phyloP scores from a whole-genome alignment of 345 rosid species.

The Eucalyptus curtisii region DNA sequence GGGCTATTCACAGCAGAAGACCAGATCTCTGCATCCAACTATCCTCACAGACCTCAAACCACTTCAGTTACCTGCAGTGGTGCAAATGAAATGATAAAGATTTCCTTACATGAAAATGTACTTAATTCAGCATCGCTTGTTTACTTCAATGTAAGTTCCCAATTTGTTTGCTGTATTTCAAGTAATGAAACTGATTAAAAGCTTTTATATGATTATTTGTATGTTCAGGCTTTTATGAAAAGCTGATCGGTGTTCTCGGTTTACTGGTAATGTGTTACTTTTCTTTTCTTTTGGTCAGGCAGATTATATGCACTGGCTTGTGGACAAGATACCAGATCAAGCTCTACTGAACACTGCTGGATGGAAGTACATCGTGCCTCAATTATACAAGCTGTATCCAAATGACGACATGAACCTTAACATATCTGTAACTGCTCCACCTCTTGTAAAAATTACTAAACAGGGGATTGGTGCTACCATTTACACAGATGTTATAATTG shows the following conservation, averaged over 20 bases:
- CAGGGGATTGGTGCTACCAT: slow-evolving; percentile 25
- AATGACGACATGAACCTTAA: slow-evolving; percentile 39
- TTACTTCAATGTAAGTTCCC: slow-evolving; percentile 57
- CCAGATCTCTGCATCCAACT: background rate
- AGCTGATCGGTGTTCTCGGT: background rate
- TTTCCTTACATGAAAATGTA: slow-evolving; percentile 49
- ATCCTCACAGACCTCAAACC: background rate
- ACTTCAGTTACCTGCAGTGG: slow-evolving; percentile 1
- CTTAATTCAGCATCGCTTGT: slow-evolving; percentile 42
- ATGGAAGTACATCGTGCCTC: slow-evolving; percentile 53
- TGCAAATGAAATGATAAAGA: slow-evolving; percentile 30
- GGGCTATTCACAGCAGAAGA: slow-evolving; percentile 37
- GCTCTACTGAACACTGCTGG: slow-evolving; percentile 53
- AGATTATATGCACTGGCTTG: slow-evolving; percentile 39
- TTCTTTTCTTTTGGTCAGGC: slow-evolving; percentile 23
- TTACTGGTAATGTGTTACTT: background rate
- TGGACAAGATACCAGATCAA: slow-evolving; percentile 30
- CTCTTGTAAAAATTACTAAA: slow-evolving; percentile 19
- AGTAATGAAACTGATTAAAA: background rate
- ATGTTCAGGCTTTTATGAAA: background rate
- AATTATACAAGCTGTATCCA: slow-evolving; percentile 47
- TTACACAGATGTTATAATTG: slow-evolving; percentile 26
- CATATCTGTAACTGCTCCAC: slow-evolving; percentile 42
- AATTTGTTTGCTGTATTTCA: background rate
- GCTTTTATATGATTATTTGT: background rate